A percentile compares a stretch with the other conserved stretches of the same genome.
These are phyloP conservation scores for Sarocladium strictum DNA, from an alignment of 2,329 filamentous ascomycete genomes.

Conservation along the genomic window DNA sequence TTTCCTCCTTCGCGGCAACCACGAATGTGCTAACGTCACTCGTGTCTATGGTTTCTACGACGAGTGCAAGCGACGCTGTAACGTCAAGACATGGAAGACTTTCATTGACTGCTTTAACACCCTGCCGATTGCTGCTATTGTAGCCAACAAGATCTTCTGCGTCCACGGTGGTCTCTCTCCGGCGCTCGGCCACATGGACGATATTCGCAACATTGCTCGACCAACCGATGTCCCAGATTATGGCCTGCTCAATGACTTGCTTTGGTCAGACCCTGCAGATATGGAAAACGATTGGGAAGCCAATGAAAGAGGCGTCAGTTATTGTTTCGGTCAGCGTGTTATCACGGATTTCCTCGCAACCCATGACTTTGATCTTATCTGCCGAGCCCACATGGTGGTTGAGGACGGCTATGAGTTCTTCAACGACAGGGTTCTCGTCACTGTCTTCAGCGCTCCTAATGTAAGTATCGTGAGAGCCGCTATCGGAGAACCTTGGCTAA, in stretches of 20 bases:
- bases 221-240: conserved; percentile 98
- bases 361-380: conserved; percentile 96
- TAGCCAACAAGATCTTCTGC: conserved; percentile 95
- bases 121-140: conserved; percentile 90
- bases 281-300: conserved; percentile 98
- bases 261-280: conserved; percentile 97
- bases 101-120: conserved; percentile 97
- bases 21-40: conserved; percentile 95
- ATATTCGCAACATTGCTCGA: conserved; percentile 91
- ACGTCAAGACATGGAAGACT: conserved; percentile 97
- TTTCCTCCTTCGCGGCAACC: conserved; percentile 88
- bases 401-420: conserved; percentile 99
- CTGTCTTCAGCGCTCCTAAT: conserved; percentile 95
- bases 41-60: conserved; percentile 97
- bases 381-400: conserved; percentile 97
- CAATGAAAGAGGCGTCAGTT: conserved; percentile 94
- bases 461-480: conserved; percentile 50
- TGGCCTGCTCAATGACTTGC: conserved; percentile 84
- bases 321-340: conserved; percentile 97
- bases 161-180: conserved; percentile 94
- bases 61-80: conserved; percentile 92
- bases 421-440: conserved; percentile 88
- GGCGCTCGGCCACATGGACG: conserved; percentile 92
- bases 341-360: conserved; percentile 92
- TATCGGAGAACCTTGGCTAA: conserved; percentile 18